phyloP scores from a whole-genome alignment of 805 yeast genomes.

The Gaillardinia entomophila region DNA sequence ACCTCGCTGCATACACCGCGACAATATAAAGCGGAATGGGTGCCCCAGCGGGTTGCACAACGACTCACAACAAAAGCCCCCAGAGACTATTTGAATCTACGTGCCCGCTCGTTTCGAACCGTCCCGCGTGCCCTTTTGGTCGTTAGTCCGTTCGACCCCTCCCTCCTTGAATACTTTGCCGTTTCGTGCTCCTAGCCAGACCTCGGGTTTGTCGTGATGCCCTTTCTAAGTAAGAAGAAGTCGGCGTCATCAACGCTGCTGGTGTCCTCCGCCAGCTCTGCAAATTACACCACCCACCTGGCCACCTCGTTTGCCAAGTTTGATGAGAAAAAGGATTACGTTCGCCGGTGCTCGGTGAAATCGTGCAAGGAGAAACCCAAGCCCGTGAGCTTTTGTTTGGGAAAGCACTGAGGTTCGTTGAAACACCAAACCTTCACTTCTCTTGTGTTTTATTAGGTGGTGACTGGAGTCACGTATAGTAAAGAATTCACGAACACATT shows the following conservation, averaged over 20 bases:
- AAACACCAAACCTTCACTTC: neutral
- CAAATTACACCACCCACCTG: constrained; percentile 1
- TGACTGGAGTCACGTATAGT: neutral
- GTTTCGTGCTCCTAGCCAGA: too few species aligned
- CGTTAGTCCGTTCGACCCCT: too few species aligned
- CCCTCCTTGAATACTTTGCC: too few species aligned
- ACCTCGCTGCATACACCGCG: too few species aligned
- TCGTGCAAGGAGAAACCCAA: constrained; percentile 16
- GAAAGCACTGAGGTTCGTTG: constrained; percentile 16
- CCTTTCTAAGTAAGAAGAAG: constrained; percentile 15
- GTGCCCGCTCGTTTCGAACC: too few species aligned
- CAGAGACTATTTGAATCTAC: too few species aligned
- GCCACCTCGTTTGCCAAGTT: constrained; percentile 26
- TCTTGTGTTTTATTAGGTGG: constrained; percentile 3
- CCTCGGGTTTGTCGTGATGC: too few species aligned
- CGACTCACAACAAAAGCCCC: too few species aligned
- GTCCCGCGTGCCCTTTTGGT: too few species aligned
- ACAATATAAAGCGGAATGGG: too few species aligned
- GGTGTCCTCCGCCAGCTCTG: constrained; percentile 6
- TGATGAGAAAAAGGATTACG: constrained; percentile 42
- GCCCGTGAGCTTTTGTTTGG: constrained; percentile 34
- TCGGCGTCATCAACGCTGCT: constrained; percentile 18
- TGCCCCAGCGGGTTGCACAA: too few species aligned
- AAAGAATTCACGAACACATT: constrained; percentile 1
- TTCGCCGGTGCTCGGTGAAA: constrained; percentile 30